Evolutionary conservation across 495 filamentous ascomycete genomes (phyloP).

Genomic region (Saxophila tyrrhenica): DNA sequence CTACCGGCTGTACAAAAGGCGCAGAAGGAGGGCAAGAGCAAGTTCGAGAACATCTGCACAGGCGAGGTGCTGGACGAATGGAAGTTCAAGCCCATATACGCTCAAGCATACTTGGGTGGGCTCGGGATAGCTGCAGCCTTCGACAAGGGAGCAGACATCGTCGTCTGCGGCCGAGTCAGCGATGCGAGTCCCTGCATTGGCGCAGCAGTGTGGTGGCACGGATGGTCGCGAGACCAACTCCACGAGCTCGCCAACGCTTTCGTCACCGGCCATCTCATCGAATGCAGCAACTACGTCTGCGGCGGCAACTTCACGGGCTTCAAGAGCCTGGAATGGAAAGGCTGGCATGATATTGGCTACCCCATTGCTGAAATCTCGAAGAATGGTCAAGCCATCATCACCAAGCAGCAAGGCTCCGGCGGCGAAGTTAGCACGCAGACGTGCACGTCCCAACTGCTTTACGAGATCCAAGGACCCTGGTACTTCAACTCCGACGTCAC

Average conservation of each 20-base stretch:
- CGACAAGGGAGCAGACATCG: constrained; percentile 30
- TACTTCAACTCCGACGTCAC: constrained; percentile 26
- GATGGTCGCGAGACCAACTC: constrained; percentile 22
- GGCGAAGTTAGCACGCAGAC: constrained; percentile 20
- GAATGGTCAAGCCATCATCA: constrained; percentile 20
- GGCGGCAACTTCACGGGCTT: constrained; percentile 25
- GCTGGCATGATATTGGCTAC: constrained; percentile 22
- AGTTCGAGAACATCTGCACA: constrained; percentile 42
- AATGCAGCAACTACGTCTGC: constrained; percentile 19
- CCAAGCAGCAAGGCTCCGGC: constrained; percentile 17
- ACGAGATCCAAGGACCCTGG: constrained; percentile 24
- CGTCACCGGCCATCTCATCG: constrained; percentile 24
- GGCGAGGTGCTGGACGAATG: constrained; percentile 39
- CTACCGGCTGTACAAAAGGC: constrained; percentile 34
- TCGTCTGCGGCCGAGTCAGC: constrained; percentile 30
- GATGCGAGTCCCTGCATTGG: constrained; percentile 29
- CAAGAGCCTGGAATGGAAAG: constrained; percentile 14
- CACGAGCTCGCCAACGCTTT: constrained; percentile 21
- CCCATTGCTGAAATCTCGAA: constrained; percentile 22
- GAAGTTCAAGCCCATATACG: constrained; percentile 44
- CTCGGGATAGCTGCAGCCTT: constrained; percentile 28
- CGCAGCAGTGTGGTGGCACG: constrained; percentile 30
- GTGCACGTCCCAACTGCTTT: constrained; percentile 20
- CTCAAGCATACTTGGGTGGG: constrained; percentile 33
- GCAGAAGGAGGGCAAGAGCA: constrained; percentile 28